These are phyloP conservation scores for Plectosphaerella plurivora DNA, from an alignment of 2,329 filamentous ascomycete species.

Conservation along the genomic window DNA sequence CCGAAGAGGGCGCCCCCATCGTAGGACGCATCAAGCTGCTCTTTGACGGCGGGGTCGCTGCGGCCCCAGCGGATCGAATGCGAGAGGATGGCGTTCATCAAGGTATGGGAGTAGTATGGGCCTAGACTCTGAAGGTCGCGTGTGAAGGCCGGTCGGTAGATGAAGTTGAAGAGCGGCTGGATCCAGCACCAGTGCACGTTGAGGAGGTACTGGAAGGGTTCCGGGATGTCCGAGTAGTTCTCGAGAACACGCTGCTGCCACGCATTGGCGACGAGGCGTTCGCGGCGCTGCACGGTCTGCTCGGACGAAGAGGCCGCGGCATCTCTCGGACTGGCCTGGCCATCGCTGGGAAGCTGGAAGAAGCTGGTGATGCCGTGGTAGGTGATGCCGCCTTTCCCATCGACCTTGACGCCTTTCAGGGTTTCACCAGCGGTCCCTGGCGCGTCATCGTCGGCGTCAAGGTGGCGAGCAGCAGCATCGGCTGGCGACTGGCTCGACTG, in stretches of 20 bases:
- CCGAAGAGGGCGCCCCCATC: conserved; percentile 50
- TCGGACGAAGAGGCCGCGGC: conserved; percentile 26
- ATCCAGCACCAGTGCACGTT: conserved; percentile 63
- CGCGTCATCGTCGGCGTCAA: conserved; percentile 23
- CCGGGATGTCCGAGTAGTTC: conserved; percentile 50
- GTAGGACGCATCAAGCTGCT: conserved; percentile 45
- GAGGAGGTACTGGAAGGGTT: conserved; percentile 55
- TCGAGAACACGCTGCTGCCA: conserved; percentile 58
- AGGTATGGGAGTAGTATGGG: conserved; percentile 43
- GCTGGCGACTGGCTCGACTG: conserved; percentile 8
- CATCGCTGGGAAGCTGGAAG: conserved; percentile 50
- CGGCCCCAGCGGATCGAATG: conserved; percentile 58
- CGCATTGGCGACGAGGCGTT: conserved; percentile 52
- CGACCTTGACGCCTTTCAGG: conserved; percentile 48
- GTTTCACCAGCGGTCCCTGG: conserved; percentile 24
- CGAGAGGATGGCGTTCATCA: conserved; percentile 43
- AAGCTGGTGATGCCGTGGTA: conserved; percentile 57
- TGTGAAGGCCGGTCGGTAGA: conserved; percentile 56
- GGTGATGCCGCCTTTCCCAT: conserved; percentile 52
- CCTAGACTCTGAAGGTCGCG: conserved; percentile 50
- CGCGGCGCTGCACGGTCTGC: conserved; percentile 36
- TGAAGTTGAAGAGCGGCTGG: conserved; percentile 58
- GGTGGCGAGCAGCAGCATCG: conserved; percentile 4
- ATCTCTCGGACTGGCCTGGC: conserved; percentile 20
- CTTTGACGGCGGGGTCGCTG: conserved; percentile 43